Conservation (phyloP, 2,329 filamentous ascomycete genomes). For the Dactylella cylindrospora region DNA sequence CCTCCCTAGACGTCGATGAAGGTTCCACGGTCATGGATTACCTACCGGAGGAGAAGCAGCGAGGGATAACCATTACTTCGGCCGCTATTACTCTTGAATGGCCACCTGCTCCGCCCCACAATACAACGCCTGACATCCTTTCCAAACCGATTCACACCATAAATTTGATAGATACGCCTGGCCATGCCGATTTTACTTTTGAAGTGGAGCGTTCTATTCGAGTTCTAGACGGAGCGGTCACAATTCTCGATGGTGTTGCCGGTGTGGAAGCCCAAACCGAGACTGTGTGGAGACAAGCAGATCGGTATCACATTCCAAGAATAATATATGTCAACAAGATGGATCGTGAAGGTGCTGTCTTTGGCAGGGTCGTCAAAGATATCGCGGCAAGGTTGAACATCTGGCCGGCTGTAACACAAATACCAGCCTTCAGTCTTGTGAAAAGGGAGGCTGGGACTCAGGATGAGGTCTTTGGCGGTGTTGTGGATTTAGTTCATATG, state of each 20-base stretch:
- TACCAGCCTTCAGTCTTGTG: slow-evolving; percentile 90
- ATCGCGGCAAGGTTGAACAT: slow-evolving; percentile 90
- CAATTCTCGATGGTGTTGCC: slow-evolving; percentile 96
- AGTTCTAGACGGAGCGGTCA: slow-evolving; percentile 93
- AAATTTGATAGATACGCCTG: slow-evolving; percentile 97
- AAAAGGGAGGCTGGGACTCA: slow-evolving; percentile 52
- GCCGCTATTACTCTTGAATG: slow-evolving; percentile 98
- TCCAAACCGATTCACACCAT: slow-evolving; percentile 68
- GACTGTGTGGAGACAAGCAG: slow-evolving; percentile 97
- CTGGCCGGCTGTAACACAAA: slow-evolving; percentile 92
- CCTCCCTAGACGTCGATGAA: slow-evolving; percentile 89
- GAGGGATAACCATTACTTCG: slow-evolving; percentile 98
- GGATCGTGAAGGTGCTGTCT: slow-evolving; percentile 98
- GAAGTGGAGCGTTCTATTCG: slow-evolving; percentile 94
- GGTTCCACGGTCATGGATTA: slow-evolving; percentile 99
- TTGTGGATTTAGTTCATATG: slow-evolving; percentile 89
- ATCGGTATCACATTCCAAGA: slow-evolving; percentile 91
- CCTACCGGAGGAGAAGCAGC: slow-evolving; percentile 97
- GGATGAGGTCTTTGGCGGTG: slow-evolving; percentile 68
- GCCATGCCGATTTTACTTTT: slow-evolving; percentile 98
- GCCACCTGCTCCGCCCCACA: slow-evolving; percentile 74
- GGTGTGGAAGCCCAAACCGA: slow-evolving; percentile 89
- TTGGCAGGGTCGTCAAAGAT: slow-evolving; percentile 90
- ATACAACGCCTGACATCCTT: slow-evolving; percentile 69
- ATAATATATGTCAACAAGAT: slow-evolving; percentile 99